Conservation (phyloP, 1,284 basidiomycete genomes). For the Xerocomus minutiporus region DNA sequence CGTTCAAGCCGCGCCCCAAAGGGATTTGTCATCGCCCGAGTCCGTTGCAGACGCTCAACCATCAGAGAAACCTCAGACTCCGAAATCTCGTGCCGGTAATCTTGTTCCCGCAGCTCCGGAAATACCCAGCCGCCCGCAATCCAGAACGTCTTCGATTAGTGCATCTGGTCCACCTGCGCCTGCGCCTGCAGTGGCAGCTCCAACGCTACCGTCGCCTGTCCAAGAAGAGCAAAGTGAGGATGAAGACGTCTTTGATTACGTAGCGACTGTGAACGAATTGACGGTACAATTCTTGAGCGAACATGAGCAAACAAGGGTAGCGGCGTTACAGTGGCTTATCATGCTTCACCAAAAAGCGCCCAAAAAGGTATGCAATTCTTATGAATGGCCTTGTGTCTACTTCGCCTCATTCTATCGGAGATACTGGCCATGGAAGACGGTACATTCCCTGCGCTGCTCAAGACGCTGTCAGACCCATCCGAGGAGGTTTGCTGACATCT, state of each 20-base stretch:
- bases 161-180: conserved; percentile 19
- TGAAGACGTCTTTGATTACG: conserved; percentile 87
- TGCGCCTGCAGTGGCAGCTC: conserved; percentile 18
- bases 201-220: conserved; percentile 29
- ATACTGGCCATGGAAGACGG: conserved; percentile 95
- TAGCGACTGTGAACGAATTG: conserved; percentile 86
- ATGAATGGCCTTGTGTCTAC: neutral
- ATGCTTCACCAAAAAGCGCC: conserved; percentile 99
- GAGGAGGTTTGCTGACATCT: conserved; percentile 64
- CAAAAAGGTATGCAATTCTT: conserved; percentile 61
- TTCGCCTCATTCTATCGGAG: conserved; percentile 36
- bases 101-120: conserved; percentile 18
- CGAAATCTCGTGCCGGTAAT: conserved; percentile 30
- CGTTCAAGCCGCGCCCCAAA: conserved; percentile 33
- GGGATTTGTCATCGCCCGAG: conserved; percentile 47
- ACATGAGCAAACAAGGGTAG: conserved; percentile 93
- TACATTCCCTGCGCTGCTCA: conserved; percentile 92
- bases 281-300: conserved; percentile 95
- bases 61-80: conserved; percentile 26
- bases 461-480: conserved; percentile 93
- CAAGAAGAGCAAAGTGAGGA: conserved; percentile 42
- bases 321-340: conserved; percentile 94
- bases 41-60: conserved; percentile 31
- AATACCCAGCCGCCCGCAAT: conserved; percentile 50
- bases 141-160: conserved; percentile 46